Conservation (phyloP, 495 filamentous ascomycete species). For the Penicillium chermesinum region DNA sequence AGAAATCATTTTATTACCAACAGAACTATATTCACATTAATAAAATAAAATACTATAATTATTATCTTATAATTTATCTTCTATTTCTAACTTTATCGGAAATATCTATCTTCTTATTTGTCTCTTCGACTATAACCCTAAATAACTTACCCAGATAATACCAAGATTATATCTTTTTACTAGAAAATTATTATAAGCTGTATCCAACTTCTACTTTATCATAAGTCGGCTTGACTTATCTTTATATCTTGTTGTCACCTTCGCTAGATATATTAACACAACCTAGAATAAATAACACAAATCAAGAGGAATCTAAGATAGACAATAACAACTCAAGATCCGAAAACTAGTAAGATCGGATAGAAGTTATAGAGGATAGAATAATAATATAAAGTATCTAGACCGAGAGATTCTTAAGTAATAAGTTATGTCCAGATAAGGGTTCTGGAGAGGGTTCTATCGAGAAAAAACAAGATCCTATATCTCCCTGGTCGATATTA, state of each 20-base stretch:
- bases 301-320: not conserved
- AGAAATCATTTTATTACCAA: not conserved
- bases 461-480: not conserved
- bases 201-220: not conserved
- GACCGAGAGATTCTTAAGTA: not conserved
- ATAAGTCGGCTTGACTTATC: not conserved
- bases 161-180: not conserved
- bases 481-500: not conserved
- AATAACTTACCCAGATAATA: not conserved
- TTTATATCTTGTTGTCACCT: slow-evolving; percentile 1
- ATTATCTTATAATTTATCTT: not conserved
- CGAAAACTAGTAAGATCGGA: not conserved
- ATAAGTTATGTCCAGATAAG: not conserved
- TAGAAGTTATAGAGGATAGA: not conserved
- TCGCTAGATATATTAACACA: not conserved
- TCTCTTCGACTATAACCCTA: not conserved
- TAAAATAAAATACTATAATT: not conserved
- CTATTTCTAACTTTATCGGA: not conserved
- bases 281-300: not conserved
- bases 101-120: not conserved
- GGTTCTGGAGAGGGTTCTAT: not conserved
- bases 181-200: slow-evolving; percentile 3
- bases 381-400: not conserved
- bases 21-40: not conserved
- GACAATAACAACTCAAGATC: not conserved